Conservation (phyloP, 1,139 yeast species). For the Geotrichum citri-aurantii region DNA sequence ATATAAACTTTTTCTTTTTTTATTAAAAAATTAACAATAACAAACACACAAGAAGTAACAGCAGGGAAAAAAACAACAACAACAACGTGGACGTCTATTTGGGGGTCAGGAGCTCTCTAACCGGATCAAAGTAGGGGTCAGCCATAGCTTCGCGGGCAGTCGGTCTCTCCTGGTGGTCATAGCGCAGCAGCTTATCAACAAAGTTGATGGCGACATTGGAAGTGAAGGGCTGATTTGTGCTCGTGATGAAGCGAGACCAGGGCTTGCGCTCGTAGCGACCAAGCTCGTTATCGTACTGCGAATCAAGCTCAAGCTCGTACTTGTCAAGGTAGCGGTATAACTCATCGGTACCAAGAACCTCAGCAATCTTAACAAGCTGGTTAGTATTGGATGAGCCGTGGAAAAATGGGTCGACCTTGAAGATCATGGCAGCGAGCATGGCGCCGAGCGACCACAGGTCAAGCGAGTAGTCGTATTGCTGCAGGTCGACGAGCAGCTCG, state of each 20-base stretch:
- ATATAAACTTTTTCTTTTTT: no score
- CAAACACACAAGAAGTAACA: not conserved
- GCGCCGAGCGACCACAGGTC: slow-evolving; percentile 98
- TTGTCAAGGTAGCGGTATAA: slow-evolving; percentile 66
- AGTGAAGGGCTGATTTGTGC: slow-evolving; percentile 64
- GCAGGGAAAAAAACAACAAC: no score
- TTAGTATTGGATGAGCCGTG: slow-evolving; percentile 95
- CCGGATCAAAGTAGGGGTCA: slow-evolving; percentile 62
- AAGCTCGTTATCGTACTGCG: slow-evolving; percentile 72
- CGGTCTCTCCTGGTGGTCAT: slow-evolving; percentile 90
- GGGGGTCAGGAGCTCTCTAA: slow-evolving; percentile 23
- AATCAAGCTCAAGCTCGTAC: slow-evolving; percentile 69
- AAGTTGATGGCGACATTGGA: slow-evolving; percentile 72
- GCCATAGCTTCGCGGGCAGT: slow-evolving; percentile 95
- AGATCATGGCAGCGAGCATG: slow-evolving; percentile 94
- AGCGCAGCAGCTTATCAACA: slow-evolving; percentile 73
- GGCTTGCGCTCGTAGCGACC: slow-evolving; percentile 79
- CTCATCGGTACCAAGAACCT: slow-evolving; percentile 87
- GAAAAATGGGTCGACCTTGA: slow-evolving; percentile 94
- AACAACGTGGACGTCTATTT: not conserved
- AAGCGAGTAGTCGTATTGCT: slow-evolving; percentile 88
- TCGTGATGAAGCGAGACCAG: slow-evolving; percentile 79
- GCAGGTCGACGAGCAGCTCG: slow-evolving; percentile 86
- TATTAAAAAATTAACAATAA: no score
- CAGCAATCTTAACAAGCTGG: slow-evolving; percentile 89